phyloP scores from a whole-genome alignment of 441 rosid genomes.

The Corymbia calophylla region DNA sequence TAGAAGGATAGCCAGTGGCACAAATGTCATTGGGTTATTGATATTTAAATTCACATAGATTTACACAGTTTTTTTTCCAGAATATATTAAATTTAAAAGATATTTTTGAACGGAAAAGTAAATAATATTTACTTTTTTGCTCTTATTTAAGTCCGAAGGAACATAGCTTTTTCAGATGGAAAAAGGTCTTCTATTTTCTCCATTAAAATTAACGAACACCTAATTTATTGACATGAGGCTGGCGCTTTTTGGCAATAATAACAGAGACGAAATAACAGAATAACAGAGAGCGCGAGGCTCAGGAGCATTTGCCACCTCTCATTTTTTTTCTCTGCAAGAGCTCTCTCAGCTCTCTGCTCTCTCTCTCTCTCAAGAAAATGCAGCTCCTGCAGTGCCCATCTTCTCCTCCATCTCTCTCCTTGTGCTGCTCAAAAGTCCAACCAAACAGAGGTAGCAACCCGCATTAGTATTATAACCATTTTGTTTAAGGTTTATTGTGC shows the following conservation, averaged over 20 bases:
- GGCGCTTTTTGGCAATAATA: background rate
- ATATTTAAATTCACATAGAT: background rate
- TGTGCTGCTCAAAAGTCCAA: slow-evolving; percentile 19
- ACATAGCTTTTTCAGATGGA: background rate
- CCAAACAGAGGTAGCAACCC: slow-evolving; percentile 24
- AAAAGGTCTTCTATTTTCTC: background rate
- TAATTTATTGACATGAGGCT: background rate
- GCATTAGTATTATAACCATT: too few species aligned
- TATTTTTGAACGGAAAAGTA: background rate
- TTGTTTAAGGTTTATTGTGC: background rate
- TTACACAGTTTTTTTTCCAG: background rate
- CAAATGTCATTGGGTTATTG: too few species aligned
- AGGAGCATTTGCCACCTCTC: background rate
- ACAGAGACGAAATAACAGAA: too few species aligned
- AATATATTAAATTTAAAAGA: background rate
- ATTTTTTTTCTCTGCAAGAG: background rate
- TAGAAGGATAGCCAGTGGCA: too few species aligned
- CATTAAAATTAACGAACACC: background rate
- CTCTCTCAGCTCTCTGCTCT: background rate
- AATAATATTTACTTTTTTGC: background rate
- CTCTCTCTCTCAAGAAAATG: slow-evolving; percentile 30
- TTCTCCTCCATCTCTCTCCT: slow-evolving; percentile 22
- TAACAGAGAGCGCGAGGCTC: background rate
- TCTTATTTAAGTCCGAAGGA: background rate
- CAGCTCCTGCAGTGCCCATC: slow-evolving; percentile 48